Evolutionary conservation across 2,329 filamentous ascomycete species (phyloP), one percentile per base, ranked within the genome.

Genomic region (Colletotrichum agaves): DNA sequence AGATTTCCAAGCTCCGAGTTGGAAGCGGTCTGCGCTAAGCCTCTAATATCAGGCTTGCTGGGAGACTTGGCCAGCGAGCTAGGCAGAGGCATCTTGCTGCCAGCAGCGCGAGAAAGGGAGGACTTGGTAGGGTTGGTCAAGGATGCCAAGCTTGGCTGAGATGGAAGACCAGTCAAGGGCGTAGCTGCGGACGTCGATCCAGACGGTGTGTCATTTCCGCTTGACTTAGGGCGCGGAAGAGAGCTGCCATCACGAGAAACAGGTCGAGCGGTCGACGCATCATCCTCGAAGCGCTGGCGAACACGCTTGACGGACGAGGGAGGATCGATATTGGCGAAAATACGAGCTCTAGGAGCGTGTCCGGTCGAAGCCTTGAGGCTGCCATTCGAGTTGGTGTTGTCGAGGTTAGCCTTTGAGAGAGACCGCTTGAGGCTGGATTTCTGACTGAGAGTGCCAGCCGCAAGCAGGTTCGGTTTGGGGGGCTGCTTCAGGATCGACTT

Each of bases 81-180:
- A 21, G 81, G 81, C 60, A 84, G 86, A 49, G 86, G 79, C 7
- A 84, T 81, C 74, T 87, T 89, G 60, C 81, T 80, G 71, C 83
- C 88, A 61, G 84, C 79, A 52, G 85, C 80, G 47, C 90, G 89
- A 37, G 89, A 87, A 58, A 92, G 78, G 1, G 92, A 93, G 7
- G 93, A 83, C 76, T 93, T 93, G 8, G 92, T 96, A 0, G 94
- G 93, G 5, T 93, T 97, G 78, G 90, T 87, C 33, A 95, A 81
- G 67, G 83, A 89, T 69, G 83, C 82, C 67, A 83, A 79, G 69
- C 86, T 83, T 8, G 85, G 79, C 61, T 84, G 81, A 1, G 84
- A 78, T 27, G 82, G 83, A 21, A 84, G 74, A 15, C 75, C 73
- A 44, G 47, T 27, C 15, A 27, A 17, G 33, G 47, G 27, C 15